A percentile compares a stretch with the other conserved stretches of the same genome.
Evolutionary conservation across 1,284 basidiomycete species (phyloP).

Genomic region (Leccinum griseonigrum): DNA sequence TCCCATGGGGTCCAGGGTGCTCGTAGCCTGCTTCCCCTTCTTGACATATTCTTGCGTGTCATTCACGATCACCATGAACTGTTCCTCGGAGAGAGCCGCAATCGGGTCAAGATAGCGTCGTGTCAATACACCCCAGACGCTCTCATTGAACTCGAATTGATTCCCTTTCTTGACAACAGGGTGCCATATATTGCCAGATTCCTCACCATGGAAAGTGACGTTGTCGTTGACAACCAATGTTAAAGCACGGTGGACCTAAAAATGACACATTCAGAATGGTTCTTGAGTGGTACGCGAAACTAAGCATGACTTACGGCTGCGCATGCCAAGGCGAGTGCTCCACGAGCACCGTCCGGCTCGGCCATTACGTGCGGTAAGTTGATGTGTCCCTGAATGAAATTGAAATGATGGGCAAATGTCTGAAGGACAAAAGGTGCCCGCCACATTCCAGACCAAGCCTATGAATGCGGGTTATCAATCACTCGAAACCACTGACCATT

Average conservation of each 20-base stretch:
- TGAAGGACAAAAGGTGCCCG: neutral
- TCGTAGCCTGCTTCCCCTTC: neutral
- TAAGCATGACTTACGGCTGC: neutral
- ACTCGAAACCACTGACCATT: neutral
- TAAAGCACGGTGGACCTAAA: neutral
- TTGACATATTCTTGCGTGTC: neutral
- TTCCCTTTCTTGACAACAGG: neutral
- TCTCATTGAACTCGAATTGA: neutral
- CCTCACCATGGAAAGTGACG: neutral
- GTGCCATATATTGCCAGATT: neutral
- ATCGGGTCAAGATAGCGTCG: neutral
- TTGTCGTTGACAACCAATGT: neutral
- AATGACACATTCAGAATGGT: neutral
- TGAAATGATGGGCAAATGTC: neutral
- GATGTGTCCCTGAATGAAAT: neutral
- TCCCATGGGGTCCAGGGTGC: neutral
- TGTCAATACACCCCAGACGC: neutral
- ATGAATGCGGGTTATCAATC: neutral
- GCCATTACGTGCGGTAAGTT: neutral
- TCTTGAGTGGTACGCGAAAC: neutral
- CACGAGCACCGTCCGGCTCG: neutral
- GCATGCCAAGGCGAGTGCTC: neutral
- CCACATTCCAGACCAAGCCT: neutral
- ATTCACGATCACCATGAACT: neutral
- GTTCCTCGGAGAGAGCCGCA: neutral